Evolutionary conservation across 2,329 filamentous ascomycete species (phyloP), one percentile per base, ranked within the genome.

Genomic region (Emericellopsis atlantica): DNA sequence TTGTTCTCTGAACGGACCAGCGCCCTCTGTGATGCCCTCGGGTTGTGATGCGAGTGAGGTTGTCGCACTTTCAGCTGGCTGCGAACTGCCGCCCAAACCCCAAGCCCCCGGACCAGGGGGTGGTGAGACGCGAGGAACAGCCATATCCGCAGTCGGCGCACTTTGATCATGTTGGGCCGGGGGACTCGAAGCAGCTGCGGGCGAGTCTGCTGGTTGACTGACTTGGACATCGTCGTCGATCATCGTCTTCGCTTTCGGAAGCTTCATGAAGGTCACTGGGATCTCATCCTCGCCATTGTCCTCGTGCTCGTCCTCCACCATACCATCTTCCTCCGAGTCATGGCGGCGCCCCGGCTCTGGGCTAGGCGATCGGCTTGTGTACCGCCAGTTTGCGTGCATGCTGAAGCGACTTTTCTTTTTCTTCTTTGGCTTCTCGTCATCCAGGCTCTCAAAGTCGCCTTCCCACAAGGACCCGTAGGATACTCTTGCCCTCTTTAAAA

Each of bases 351-450:
- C 60, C 29, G 67, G 70, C 51, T 81, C 74, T 3, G 85, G 84
- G 40, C 80, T 89, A 7, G 77, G 79, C 1, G 84, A 82, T 42
- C 76, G 72, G 51, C 81, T 83, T 18, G 70, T 69, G 51, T 89
- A 83, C 46, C 74, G 79, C 90, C 90, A 95, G 23, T 75, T 67
- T 24, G 68, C 80, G 40, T 76, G 67, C 45, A 79, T 67, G 44
- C 79, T 75, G 57, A 84, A 83, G 36, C 79, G 77, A 5, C 6
- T 15, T 9, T 18, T 12, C n/a, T 26, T 26, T 33, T 41, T 36
- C 21, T 74, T 64, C 34, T 69, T 70, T 2, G 12, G 36, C 14
- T 74, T 74, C 55, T 84, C 77, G 22, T 84, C 82, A 44, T 85
- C 79, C 12, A 90, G 81, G 4, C 79, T 73, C 50, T 88, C 79